Base-by-base conservation (phyloP, 2,329 filamentous ascomycete genomes). In the Hymenoscyphus repandus region DNA sequence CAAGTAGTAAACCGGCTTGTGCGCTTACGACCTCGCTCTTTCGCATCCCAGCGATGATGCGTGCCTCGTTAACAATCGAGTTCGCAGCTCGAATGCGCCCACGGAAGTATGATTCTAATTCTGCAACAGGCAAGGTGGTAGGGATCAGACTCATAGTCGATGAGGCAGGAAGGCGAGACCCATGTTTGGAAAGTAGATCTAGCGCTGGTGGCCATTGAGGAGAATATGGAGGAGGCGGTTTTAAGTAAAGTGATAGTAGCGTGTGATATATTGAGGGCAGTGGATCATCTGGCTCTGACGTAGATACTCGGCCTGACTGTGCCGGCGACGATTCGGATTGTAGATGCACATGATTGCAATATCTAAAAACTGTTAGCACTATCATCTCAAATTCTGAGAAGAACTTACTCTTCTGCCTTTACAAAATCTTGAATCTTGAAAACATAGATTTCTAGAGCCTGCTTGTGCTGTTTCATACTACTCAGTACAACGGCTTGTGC, bases 371-470 rank as follows among this genome's bases (percentile, higher is more conserved):
- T 38, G 58, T 49, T 32, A 46, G 13, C 31, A 11, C 30, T 44
- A 6, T 22, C 33, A 40, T 38, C 12, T 22, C 17, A 37, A 46
- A 10, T 17, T 4, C 40, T 41, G 32, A 40, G 9, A 7, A 15
- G 31, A 18, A 75, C 83, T 55, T 73, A 96, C 85, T 96, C 90
- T 78, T 99, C 93, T 31, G 93, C 93, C 69, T 96, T 97, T 11
- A 73, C 74, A 56, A 88, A 92, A 67, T 96, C 86, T 59, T 87
- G 74, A 68, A 99, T 80, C 68, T 92, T 93, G 71, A 96, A 99
- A 27, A 97, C 92, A 66, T 96, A 99, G 47, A 99, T 96, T 66
- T 93, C 87, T n/a, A 99, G 73, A 0, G 93, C 93, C 69, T 97
- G 90, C 65, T 90, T 91, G 71, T 99, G 91, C 62, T 92, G 86